Evolutionary conservation across 163 green algal species (phyloP), one percentile per base, ranked within the genome.

Genomic region (Volvox carteri): DNA sequence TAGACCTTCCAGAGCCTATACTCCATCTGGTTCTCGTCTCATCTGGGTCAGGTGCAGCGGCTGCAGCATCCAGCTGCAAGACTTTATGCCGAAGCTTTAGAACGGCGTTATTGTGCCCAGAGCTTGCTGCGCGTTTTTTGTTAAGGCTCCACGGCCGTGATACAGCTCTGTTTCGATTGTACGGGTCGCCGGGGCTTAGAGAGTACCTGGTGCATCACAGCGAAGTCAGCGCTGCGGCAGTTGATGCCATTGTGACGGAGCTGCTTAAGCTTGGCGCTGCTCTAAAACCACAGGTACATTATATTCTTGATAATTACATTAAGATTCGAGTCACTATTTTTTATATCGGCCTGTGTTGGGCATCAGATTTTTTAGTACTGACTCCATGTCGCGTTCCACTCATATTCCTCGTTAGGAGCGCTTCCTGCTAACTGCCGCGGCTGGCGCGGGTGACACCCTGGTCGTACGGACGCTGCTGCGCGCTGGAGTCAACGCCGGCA

Each of bases 361-460:
- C n/a, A n/a, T n/a, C n/a, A n/a, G n/a, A n/a, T n/a, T n/a, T n/a
- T n/a, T 5, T 41, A 79, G 21, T 6, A 39, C 5, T 46, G 39
- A 39, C 37, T 39, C 25, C 28, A 14, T 44, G 9, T 62, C 35
- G 41, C 11, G 23, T 33, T 60, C 50, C 54, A 65, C 28, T 8
- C 28, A 65, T 16, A 65, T 65, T 35, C 6, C 11, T 18, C 50
- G 14, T 50, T 50, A 88, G 83, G 67, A 74, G 11, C 83, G 83
- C 37, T 88, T 88, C 50, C 67, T 88, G 23, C 67, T 88, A 1
- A n/a, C 83, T 5, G 68, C 83, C 28, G 83, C 83, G 1, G 67
- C 83, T 4, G 68, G 50, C 28, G 37, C 50, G 0, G 83, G 83
- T 25, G 68, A 88, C 50, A 74, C 50, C 12, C 37, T n/a, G 42